Base-by-base conservation (phyloP, 2,329 filamentous ascomycete genomes). In the Colletotrichum godetiae region DNA sequence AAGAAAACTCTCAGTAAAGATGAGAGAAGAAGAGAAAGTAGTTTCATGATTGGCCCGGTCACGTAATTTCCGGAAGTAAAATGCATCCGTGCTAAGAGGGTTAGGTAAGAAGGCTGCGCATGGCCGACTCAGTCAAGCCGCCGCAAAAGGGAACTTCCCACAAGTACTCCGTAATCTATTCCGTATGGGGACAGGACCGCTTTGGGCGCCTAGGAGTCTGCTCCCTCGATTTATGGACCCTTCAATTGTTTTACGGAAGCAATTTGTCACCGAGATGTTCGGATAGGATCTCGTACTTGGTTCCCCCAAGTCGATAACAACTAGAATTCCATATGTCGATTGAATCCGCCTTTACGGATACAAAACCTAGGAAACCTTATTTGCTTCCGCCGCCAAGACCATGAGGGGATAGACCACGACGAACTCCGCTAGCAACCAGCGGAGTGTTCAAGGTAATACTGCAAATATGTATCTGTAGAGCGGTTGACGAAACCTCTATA, bases 1-100 rank as follows among this genome's bases (percentile, higher is more conserved):
- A 57, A 15, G 60, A 65, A 42, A 27, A 29, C 27, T n/a, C 11
- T 35, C 33, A 6, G 12, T n/a, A 4, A 27, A 15, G 24, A 33
- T 71, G 22, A 37, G 33, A 62, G 24, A 56, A 22, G 24, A 60
- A 59, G 53, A 64, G 52, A 53, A 64, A 35, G 53, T 53, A 55
- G 65, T 72, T 72, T 68, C 53, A 69, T 68, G 69, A 72, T 71
- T 73, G 71, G 71, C 56, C 55, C 27, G 55, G 67, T 67, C 67
- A 71, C 67, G 67, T 52, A 71, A 73, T 58, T 31, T 27, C 22
- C 73, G 73, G 73, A 62, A 27, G 60, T 29, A 73, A 53, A 42
- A 55, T 74, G 56, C 22, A 61, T 66, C 73, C 73, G 73, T 49
- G 31, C 27, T 29, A 22, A 8, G 11, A 22, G 56, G 46, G 55